Conservation (phyloP, 805 yeast genomes). For the Ogataea haglerorum region DNA sequence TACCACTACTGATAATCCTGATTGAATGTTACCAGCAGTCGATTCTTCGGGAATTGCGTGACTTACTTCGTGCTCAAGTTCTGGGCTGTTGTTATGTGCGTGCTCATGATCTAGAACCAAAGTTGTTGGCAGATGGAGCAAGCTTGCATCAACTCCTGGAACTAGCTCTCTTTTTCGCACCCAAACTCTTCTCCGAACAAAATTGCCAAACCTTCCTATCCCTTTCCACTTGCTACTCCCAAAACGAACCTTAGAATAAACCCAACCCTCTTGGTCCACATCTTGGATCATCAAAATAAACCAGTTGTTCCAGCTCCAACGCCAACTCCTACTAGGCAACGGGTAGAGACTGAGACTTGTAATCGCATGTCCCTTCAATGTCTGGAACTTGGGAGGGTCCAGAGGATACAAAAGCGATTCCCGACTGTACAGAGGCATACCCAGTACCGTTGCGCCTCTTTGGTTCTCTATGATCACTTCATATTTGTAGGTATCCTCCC, state of each 20-base stretch:
- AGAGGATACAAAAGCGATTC: conserved; percentile 44
- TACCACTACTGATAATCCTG: background rate
- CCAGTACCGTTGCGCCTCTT: conserved; percentile 50
- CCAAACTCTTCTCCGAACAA: conserved; percentile 52
- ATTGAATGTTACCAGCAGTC: too few relatives aligned
- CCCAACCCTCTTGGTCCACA: conserved; percentile 60
- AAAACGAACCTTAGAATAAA: conserved; percentile 42
- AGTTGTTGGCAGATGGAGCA: conserved; percentile 5
- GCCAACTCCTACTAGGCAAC: conserved; percentile 49
- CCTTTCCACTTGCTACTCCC: conserved; percentile 49
- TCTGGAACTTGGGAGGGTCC: conserved; percentile 51
- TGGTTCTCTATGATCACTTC: conserved; percentile 53
- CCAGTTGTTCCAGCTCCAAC: conserved; percentile 57
- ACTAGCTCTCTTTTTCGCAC: conserved; percentile 36
- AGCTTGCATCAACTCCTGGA: background rate
- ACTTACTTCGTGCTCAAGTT: too few relatives aligned
- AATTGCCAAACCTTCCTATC: conserved; percentile 45
- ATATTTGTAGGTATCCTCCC: conserved; percentile 15
- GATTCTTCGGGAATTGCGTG: too few relatives aligned
- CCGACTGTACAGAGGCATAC: conserved; percentile 46
- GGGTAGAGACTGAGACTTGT: conserved; percentile 34
- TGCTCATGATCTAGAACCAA: conserved; percentile 3
- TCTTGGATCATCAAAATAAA: conserved; percentile 50
- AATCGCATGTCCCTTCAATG: conserved; percentile 39
- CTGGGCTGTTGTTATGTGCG: too few relatives aligned